Evolutionary conservation across 345 rosid genomes (phyloP), one percentile per base, ranked within the genome.

Genomic region (Cochlearia excelsa): DNA sequence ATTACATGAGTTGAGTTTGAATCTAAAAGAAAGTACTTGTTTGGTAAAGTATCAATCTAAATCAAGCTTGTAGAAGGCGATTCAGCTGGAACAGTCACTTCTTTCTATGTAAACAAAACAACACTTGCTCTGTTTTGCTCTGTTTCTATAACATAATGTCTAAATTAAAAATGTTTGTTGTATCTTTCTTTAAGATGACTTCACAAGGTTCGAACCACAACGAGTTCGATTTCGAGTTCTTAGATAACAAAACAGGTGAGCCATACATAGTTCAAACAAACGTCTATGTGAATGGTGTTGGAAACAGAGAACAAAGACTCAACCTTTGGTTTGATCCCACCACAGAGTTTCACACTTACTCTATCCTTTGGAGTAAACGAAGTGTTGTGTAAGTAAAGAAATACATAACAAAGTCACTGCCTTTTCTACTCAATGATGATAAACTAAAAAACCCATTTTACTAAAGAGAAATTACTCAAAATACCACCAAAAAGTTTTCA

Each of bases 21-120:
- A 28, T 94, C 99, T 5, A 94, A 83, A 75, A 87, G 70, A 83
- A 90, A 84, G 73, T 94, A 90, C 39, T 28, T 90, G 84, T 94
- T 94, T 40, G 99, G 99, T 33, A 90, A 90, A 76, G 95, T 90
- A 16, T 74, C 87, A 29, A 57, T 79, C 3, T 90, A 94, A 82
- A 90, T 94, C 55, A 94, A 94, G 80, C 96, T 94, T 30, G 99
- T 94, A 0, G 97, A 83, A 54, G 99, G 97, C 29, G 99, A 94
- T 66, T 94, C 99, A 54, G 99, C 99, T 3, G 99, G 99, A 58
- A 94, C 99, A 30, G 99, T 94, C 10, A 90, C 99, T 68, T 97
- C 99, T 59, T 87, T 78, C 82, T 94, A 93, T 59, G 99, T 93
- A 72, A 71, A 96, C 40, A 35, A 1, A 28, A 26, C 26, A 1